Evolutionary conservation across 2,329 filamentous ascomycete species (phyloP), one percentile per base, ranked within the genome.

Genomic region (Aspergillus ochraceoroseus): DNA sequence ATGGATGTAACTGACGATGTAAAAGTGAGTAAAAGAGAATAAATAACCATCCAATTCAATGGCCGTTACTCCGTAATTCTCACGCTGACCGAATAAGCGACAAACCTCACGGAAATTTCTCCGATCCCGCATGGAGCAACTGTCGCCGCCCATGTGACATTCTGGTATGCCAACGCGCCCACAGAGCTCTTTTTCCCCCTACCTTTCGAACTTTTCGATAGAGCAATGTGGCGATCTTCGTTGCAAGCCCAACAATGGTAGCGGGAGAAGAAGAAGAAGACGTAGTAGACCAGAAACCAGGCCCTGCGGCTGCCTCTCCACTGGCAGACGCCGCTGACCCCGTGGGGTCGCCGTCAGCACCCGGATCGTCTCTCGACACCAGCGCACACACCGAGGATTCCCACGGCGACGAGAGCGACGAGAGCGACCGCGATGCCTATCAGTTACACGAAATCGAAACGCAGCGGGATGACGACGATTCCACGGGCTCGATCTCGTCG

Each of bases 371-470:
- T 7, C 14, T 31, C 4, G 19, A 36, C 14, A 31, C 27, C 26
- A 25, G 15, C 15, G 32, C 29, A 15, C 4, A 9, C 19, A 35
- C 6, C 17, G n/a, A 4, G 11, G 27, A 26, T 13, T 29, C 38
- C 9, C 32, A 25, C 19, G 36, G 19, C 15, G 20, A 37, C 6
- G 28, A 48, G 18, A 17, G 27, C 28, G 25, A 39, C 14, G 20
- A 34, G 15, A 29, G 18, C 22, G 33, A 49, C 8, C 38, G 38
- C 5, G 55, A 62, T 29, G 49, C 48, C 2, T 38, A 62, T 7
- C 59, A 63, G 38, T 50, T 64, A 5, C 55, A 55, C 8, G 39
- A 56, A 11, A 60, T 64, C 11, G 53, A 57, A 30, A 62, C 60
- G 2, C 55, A 47, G 14, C 53, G 53, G 11, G 56, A 57, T 13